Evolutionary conservation across 2,329 filamentous ascomycete genomes (phyloP), one percentile per base, ranked within the genome.

Genomic region (Hymenoscyphus salicellus): DNA sequence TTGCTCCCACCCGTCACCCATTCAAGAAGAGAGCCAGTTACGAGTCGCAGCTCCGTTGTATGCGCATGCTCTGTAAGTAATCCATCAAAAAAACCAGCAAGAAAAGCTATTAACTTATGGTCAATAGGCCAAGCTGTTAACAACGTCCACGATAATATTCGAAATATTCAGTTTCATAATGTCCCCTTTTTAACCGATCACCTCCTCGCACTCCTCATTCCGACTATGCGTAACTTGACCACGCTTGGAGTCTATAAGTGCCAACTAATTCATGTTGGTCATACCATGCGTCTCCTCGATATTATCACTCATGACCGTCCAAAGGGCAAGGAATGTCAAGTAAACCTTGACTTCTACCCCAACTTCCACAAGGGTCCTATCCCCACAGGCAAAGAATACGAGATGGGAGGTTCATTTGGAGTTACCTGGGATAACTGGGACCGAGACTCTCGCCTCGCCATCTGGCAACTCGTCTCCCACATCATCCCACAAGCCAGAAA

Each of bases 201-300:
- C 1, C 38, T 73, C 10, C 67, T 75, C 1, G 61, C 55, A 1
- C 62, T 75, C 0, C 10, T 75, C 0, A 66, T 75, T 30, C 73
- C 72, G 1, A 61, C 68, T 28, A 70, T 75, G 67, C 57, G 58
- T 17, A 71, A 72, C 5, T 58, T 75, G 2, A 66, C 64, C 17
- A 57, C 62, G 3, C 55, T 75, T 6, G 72, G 73, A 0, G 64
- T 75, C 10, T 73, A 73, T 33, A 70, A 70, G 20, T 75, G 73
- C 32, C 66, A 63, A 46, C 61, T 75, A 2, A 69, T 75, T 20
- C 70, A 72, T 33, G 41, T 75, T 11, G 69, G 69, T 0, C 60
- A 72, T 10, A 68, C 70, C 0, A 16, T 70, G 20, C 59, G 62
- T 5, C 60, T 75, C 2, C 61, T 75, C 1, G 56, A 72, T 2